phyloP scores from a whole-genome alignment of 2,329 filamentous ascomycete genomes.

The Lasiodiplodia sp. region DNA sequence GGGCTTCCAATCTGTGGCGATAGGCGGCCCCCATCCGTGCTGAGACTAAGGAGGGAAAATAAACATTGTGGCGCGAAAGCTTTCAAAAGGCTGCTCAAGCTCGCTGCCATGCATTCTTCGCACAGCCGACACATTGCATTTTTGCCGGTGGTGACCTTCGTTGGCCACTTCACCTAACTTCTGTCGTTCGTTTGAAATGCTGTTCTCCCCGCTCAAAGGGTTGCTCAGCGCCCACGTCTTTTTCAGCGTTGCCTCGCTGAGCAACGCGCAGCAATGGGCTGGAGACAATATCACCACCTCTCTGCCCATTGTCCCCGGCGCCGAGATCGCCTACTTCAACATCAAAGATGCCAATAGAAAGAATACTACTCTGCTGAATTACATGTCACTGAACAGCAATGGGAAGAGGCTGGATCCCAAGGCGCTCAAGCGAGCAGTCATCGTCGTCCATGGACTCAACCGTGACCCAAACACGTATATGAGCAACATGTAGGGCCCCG shows the following conservation, averaged over 20 bases:
- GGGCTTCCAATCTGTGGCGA: neutral
- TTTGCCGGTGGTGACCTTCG: neutral
- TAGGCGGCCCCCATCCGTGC: neutral
- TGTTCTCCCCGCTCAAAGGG: neutral
- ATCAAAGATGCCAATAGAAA: conserved; percentile 25
- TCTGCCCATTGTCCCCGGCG: conserved; percentile 25
- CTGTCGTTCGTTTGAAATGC: conserved; percentile 1
- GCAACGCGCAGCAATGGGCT: conserved; percentile 28
- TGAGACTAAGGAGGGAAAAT: neutral
- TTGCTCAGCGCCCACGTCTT: conserved; percentile 8
- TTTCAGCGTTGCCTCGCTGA: neutral
- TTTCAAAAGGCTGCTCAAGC: neutral
- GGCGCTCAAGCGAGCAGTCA: conserved; percentile 26
- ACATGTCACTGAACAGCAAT: conserved; percentile 25
- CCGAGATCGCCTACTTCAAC: conserved; percentile 30
- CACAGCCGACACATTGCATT: neutral
- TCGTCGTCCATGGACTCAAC: conserved; percentile 30
- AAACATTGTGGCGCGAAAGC: neutral
- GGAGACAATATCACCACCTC: conserved; percentile 20
- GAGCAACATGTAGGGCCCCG: conserved; percentile 26
- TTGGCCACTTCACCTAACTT: neutral
- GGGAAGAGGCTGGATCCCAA: conserved; percentile 4
- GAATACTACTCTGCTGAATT: conserved; percentile 31
- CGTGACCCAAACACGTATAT: conserved; percentile 30
- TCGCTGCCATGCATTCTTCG: neutral